Base-by-base conservation (phyloP, 352 stramenopile species). In the Peronospora farinosa region DNA sequence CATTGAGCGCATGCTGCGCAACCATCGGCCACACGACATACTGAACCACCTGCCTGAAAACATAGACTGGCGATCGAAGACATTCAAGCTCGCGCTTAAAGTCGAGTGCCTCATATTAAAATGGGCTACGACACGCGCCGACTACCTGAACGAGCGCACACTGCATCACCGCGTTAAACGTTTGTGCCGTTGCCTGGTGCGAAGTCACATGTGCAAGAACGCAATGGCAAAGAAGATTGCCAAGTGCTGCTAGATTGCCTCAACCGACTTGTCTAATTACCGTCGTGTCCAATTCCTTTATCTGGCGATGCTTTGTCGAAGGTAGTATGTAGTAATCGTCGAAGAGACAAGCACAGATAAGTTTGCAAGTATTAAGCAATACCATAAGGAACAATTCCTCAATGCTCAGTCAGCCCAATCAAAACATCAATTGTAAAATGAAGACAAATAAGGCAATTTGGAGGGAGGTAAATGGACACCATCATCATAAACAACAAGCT, bases 61-160 rank as follows among this genome's bases (percentile, higher is more conserved):
- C 59, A 75, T 40, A 1, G 59, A 84, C 51, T 84, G 73, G 73
- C 63, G 61, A 19, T 72, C 69, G 47, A 81, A 78, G 60, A 84
- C 73, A 3, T 78, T 81, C 44, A 60, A 72, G 45, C 59, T 84
- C 7, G 69, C 73, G 21, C 67, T 84, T 57, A 84, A 84, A 60
- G 67, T 84, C 47, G 73, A 84, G 51, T 62, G 70, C 1, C 70
- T 84, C 45, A 75, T 84, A 51, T 84, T 84, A 47, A 67, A 73
- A 41, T 56, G 65, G 1, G 65, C 73, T 36, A 67, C 60, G 27
- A 78, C 73, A 13, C 59, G 65, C 3, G 67, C 72, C 47, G 65
- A 77, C 54, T 84, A 84, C 58, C 43, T 79, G 46, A 57, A 81
- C 55, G 65, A 78, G 30, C 48, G 67, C 40, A 79, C 73, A 7